A percentile compares a stretch with the other conserved stretches of the same genome.
These are phyloP conservation scores for Dendrothele bispora DNA, from an alignment of 768 basidiomycete genomes.

Conservation along the genomic window DNA sequence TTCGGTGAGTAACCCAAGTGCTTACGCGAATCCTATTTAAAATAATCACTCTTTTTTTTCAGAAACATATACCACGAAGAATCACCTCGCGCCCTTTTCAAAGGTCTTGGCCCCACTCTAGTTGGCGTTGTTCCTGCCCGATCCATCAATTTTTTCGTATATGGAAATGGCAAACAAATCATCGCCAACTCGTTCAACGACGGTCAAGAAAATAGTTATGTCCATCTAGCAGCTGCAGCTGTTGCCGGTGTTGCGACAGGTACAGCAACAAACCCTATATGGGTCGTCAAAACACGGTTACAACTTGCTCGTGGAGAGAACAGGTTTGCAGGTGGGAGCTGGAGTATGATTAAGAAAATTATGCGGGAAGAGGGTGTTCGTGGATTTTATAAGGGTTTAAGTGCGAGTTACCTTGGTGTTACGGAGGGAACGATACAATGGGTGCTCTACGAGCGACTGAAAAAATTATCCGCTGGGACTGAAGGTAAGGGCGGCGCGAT, in stretches of 20 bases:
- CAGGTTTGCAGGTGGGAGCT: conserved; percentile 51
- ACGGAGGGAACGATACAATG: conserved; percentile 97
- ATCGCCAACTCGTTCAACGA: conserved; percentile 83
- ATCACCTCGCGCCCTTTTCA: conserved; percentile 87
- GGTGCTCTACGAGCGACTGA: conserved; percentile 93
- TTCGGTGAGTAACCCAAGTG: conserved; percentile 55
- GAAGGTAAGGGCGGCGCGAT: conserved; percentile 55
- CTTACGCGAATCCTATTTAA: not conserved
- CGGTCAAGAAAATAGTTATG: conserved; percentile 76
- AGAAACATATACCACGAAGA: conserved; percentile 90
- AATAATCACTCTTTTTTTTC: not conserved
- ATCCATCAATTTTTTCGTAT: conserved; percentile 97
- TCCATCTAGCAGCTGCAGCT: conserved; percentile 86
- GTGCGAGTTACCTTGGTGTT: conserved; percentile 93
- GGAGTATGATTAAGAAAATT: conserved; percentile 69
- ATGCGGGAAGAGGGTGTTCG: conserved; percentile 76
- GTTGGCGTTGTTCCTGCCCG: conserved; percentile 95
- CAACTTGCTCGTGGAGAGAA: conserved; percentile 52
- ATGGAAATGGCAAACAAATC: conserved; percentile 93
- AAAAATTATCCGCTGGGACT: conserved; percentile 56
- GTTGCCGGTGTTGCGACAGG: conserved; percentile 85
- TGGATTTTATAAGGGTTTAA: conserved; percentile 94
- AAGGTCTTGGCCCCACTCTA: conserved; percentile 90
- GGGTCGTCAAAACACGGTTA: conserved; percentile 97
- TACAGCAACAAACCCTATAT: conserved; percentile 95